Conservation (phyloP, 2,329 filamentous ascomycete genomes). For the Exophiala sp. region DNA sequence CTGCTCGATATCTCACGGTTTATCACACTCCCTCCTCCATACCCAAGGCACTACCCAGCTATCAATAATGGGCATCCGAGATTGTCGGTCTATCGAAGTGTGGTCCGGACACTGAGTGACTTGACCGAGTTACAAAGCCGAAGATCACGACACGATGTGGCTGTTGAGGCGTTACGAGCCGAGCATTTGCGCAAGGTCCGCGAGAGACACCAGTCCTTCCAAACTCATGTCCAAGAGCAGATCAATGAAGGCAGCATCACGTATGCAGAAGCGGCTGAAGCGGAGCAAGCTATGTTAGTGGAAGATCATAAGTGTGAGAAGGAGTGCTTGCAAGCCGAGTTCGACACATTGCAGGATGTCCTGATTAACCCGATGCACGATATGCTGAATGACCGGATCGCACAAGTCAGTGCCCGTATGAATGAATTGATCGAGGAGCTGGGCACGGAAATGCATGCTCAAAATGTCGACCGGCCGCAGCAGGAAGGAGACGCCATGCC, state of each 20-base stretch:
- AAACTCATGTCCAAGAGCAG: slow-evolving; percentile 69
- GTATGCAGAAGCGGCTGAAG: slow-evolving; percentile 74
- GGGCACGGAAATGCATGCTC: slow-evolving; percentile 62
- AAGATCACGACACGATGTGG: slow-evolving; percentile 47
- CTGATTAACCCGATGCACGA: slow-evolving; percentile 82
- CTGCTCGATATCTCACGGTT: slow-evolving; percentile 79
- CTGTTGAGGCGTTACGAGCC: slow-evolving; percentile 52
- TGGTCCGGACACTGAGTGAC: slow-evolving; percentile 68
- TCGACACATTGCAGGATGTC: slow-evolving; percentile 74
- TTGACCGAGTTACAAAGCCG: slow-evolving; percentile 64
- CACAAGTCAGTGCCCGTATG: slow-evolving; percentile 69
- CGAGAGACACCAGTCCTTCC: slow-evolving; percentile 60
- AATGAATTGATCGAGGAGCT: slow-evolving; percentile 66
- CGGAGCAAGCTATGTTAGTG: slow-evolving; percentile 66
- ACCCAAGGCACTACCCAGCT: slow-evolving; percentile 88
- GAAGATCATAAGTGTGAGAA: slow-evolving; percentile 66
- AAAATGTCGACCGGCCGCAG: slow-evolving; percentile 74
- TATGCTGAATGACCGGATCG: slow-evolving; percentile 68
- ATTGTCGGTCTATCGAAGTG: slow-evolving; percentile 67
- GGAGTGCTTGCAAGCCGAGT: slow-evolving; percentile 69
- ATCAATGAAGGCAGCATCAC: slow-evolving; percentile 71
- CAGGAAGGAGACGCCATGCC: slow-evolving; percentile 94
- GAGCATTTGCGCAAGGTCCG: slow-evolving; percentile 48
- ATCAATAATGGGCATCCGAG: slow-evolving; percentile 95
- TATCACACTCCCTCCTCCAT: slow-evolving; percentile 86